Evolutionary conservation across 2,329 filamentous ascomycete genomes (phyloP).

Genomic region (Cordyceps cateniannulata): DNA sequence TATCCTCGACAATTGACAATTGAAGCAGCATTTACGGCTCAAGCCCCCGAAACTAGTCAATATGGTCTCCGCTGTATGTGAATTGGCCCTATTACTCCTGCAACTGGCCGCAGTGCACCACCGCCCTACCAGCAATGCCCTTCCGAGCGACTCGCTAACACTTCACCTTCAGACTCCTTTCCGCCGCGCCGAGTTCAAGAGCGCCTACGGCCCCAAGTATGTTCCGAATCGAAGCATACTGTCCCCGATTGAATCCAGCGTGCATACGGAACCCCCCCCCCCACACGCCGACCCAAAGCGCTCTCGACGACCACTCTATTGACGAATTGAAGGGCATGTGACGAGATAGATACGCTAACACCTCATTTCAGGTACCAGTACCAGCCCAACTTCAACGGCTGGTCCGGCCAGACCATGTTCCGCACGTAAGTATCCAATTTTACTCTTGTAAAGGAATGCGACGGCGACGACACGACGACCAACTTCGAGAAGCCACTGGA

Average conservation of each 20-base stretch:
- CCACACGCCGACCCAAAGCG: no score
- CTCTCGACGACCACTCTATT: not conserved
- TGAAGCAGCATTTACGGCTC: slow-evolving; percentile 26
- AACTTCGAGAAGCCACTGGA: not conserved
- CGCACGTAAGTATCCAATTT: slow-evolving; percentile 43
- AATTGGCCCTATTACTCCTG: not conserved
- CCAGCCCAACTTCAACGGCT: slow-evolving; percentile 49
- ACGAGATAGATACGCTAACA: slow-evolving; percentile 22
- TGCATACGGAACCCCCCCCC: not conserved
- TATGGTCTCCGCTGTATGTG: slow-evolving; percentile 35
- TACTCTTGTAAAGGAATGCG: not conserved
- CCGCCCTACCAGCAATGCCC: not conserved
- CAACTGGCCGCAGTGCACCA: not conserved
- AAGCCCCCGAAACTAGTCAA: slow-evolving; percentile 27
- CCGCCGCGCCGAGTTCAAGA: slow-evolving; percentile 48
- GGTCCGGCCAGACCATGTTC: slow-evolving; percentile 40
- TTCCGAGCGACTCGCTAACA: slow-evolving; percentile 15
- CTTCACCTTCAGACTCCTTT: slow-evolving; percentile 35
- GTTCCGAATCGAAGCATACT: slow-evolving; percentile 14
- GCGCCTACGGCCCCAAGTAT: slow-evolving; percentile 62
- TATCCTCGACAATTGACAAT: slow-evolving; percentile 24
- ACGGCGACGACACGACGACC: not conserved
- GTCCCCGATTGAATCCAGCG: not conserved
- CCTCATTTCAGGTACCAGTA: slow-evolving; percentile 46
- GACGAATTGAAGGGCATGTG: not conserved